phyloP scores from a whole-genome alignment of 305 asterid species.

The Striga hermonthica region DNA sequence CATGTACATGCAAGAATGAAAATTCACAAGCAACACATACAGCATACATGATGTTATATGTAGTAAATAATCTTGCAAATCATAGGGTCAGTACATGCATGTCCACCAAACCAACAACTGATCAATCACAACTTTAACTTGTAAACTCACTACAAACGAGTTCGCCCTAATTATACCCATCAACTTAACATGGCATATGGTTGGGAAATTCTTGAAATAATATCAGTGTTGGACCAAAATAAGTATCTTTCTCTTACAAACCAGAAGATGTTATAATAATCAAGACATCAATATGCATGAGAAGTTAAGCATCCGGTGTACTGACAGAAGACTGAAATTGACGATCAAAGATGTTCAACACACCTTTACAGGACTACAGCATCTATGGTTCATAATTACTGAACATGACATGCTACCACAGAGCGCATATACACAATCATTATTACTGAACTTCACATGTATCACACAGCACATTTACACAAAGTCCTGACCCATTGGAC shows the following conservation, averaged over 20 bases:
- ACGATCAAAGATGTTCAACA: not conserved
- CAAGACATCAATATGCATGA: not conserved
- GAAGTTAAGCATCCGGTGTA: not conserved
- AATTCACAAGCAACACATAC: not conserved
- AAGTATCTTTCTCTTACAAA: not conserved
- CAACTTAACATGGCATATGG: too few species aligned
- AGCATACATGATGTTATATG: not conserved
- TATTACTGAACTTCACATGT: not conserved
- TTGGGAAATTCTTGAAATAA: not conserved
- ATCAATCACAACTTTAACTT: too few species aligned
- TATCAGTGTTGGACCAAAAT: not conserved
- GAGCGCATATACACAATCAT: not conserved
- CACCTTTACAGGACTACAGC: slow-evolving; percentile 3
- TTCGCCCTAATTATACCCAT: not conserved
- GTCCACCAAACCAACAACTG: not conserved
- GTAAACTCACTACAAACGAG: not conserved
- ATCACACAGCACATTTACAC: not conserved
- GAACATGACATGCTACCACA: not conserved
- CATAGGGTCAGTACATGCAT: not conserved
- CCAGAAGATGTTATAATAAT: not conserved
- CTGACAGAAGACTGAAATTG: not conserved
- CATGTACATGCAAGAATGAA: not conserved
- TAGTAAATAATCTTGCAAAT: not conserved
- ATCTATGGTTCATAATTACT: not conserved
- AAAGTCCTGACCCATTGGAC: not conserved